Evolutionary conservation across 1,139 yeast species (phyloP).

Genomic region (Diutina scorzettiae): DNA sequence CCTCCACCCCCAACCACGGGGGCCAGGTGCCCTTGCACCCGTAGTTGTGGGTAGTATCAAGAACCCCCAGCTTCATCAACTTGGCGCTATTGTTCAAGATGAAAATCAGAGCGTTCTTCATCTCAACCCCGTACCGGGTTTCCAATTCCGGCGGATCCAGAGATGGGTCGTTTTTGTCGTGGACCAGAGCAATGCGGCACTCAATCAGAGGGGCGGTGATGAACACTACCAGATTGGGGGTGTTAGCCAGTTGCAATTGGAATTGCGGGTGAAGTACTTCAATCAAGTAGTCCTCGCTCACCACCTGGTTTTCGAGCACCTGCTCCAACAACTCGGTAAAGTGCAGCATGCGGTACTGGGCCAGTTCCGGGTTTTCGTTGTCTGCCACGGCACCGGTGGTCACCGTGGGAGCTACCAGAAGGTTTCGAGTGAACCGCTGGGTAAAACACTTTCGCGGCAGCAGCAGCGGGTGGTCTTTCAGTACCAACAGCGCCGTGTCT

Average conservation of each 20-base stretch:
- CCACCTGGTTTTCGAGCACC: conserved; percentile 6
- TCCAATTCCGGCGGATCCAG: conserved; percentile 21
- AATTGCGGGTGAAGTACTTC: conserved; percentile 34
- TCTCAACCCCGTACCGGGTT: conserved; percentile 25
- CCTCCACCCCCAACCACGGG: conserved; percentile 36
- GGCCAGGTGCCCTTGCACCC: conserved; percentile 29
- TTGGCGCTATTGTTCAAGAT: conserved; percentile 19
- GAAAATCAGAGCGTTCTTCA: conserved; percentile 29
- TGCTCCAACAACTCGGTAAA: background rate
- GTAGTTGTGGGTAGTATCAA: conserved; percentile 18
- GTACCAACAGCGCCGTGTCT: background rate
- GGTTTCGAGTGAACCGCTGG: background rate
- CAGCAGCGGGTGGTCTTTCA: background rate
- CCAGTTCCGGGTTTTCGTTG: background rate
- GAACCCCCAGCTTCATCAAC: conserved; percentile 8
- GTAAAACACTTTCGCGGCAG: background rate
- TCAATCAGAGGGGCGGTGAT: conserved; percentile 36
- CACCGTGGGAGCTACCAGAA: background rate
- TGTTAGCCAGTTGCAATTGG: conserved; percentile 59
- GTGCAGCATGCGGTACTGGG: background rate
- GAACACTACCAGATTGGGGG: conserved; percentile 39
- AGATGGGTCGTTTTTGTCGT: conserved; percentile 16
- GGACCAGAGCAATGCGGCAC: conserved; percentile 27
- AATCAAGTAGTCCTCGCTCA: background rate
- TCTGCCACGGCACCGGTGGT: background rate